These are phyloP conservation scores for Trichoderma sp. DNA, from an alignment of 2,329 filamentous ascomycete species.

Conservation along the genomic window DNA sequence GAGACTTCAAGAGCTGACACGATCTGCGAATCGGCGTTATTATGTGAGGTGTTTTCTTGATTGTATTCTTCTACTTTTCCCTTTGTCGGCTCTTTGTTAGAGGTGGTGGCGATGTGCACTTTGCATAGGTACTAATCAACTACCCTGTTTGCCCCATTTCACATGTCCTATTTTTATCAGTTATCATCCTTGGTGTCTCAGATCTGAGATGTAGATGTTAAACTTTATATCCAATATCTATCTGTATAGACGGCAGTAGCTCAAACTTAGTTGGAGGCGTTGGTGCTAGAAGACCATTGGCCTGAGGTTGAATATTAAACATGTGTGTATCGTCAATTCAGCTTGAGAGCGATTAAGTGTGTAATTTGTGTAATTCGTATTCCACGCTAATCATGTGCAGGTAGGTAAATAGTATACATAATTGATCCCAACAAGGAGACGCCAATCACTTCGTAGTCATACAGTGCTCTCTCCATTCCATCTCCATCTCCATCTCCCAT, in stretches of 20 bases:
- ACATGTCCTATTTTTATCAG: background rate
- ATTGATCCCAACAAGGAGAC: background rate
- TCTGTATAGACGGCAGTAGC: background rate
- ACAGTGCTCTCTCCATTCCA: background rate
- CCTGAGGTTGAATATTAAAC: background rate
- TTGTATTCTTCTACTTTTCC: background rate
- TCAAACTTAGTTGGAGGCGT: background rate
- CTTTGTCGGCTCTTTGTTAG: background rate
- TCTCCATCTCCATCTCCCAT: no score
- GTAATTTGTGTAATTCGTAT: background rate
- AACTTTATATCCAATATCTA: background rate
- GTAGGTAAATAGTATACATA: background rate
- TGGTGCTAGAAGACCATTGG: background rate
- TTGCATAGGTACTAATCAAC: no score
- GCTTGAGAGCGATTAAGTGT: background rate
- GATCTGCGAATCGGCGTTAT: constrained; percentile 38
- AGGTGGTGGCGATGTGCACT: background rate
- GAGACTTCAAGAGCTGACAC: constrained; percentile 56
- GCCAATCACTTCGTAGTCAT: background rate
- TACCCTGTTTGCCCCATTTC: background rate
- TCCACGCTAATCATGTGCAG: background rate
- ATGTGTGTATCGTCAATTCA: background rate
- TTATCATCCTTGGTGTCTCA: background rate
- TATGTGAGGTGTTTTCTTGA: constrained; percentile 23
- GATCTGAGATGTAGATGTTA: background rate